Conservation (phyloP, 768 basidiomycete species). For the Mycena vitilis region DNA sequence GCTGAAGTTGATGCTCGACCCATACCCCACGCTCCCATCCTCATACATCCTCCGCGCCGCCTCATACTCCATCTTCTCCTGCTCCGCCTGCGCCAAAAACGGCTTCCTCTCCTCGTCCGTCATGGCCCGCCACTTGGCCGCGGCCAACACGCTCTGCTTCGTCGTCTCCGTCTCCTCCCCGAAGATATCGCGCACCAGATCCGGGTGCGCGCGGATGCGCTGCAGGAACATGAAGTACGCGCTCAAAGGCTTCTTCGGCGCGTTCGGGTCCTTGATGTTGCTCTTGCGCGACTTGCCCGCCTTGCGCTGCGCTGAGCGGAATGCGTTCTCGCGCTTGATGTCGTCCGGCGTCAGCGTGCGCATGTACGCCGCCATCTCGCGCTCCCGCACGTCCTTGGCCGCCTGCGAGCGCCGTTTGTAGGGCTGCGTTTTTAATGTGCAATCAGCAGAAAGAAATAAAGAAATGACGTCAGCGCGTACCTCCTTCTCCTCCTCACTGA, state of each 20-base stretch:
- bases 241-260: slow-evolving; percentile 94
- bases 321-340: slow-evolving; percentile 93
- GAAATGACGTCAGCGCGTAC: slow-evolving; percentile 51
- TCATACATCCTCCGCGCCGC: slow-evolving; percentile 88
- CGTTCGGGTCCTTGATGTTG: slow-evolving; percentile 97
- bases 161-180: slow-evolving; percentile 94
- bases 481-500: slow-evolving; percentile 87
- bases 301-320: slow-evolving; percentile 91
- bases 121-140: slow-evolving; percentile 93
- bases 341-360: slow-evolving; percentile 91
- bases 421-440: slow-evolving; percentile 75
- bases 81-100: slow-evolving; percentile 92
- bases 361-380: slow-evolving; percentile 87
- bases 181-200: slow-evolving; percentile 83
- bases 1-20: slow-evolving; percentile 84
- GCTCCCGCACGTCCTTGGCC: slow-evolving; percentile 87
- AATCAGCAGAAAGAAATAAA: no score
- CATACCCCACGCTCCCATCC: slow-evolving; percentile 77
- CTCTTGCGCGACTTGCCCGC: slow-evolving; percentile 92
- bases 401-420: slow-evolving; percentile 87
- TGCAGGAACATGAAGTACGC: slow-evolving; percentile 97
- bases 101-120: slow-evolving; percentile 96
- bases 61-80: slow-evolving; percentile 96
- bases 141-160: slow-evolving; percentile 93
- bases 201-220: slow-evolving; percentile 83